phyloP scores from a whole-genome alignment of 2,329 filamentous ascomycete species.

The Scolecobasidium constrictum region DNA sequence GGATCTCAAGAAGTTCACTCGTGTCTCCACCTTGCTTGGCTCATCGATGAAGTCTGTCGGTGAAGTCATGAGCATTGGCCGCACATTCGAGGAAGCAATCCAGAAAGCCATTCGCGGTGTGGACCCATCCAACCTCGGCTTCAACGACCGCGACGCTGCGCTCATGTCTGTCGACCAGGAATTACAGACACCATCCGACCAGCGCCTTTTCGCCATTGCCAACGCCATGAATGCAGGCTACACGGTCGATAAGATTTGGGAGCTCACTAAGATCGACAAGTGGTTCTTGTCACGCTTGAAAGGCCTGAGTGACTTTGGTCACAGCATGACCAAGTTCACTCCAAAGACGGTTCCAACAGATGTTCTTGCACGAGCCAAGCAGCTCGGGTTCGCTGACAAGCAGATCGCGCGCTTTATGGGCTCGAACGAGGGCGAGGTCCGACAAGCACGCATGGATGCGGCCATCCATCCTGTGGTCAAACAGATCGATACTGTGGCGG shows the following conservation, averaged over 20 bases:
- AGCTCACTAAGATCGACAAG: constrained; percentile 96
- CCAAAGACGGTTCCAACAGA: constrained; percentile 54
- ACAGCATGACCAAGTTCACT: constrained; percentile 59
- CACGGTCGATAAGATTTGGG: constrained; percentile 93
- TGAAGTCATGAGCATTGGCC: constrained; percentile 96
- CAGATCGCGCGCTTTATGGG: constrained; percentile 91
- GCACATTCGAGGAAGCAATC: constrained; percentile 95
- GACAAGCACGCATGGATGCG: constrained; percentile 71
- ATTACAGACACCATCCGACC: constrained; percentile 92
- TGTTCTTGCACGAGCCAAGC: constrained; percentile 74
- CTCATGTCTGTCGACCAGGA: constrained; percentile 95
- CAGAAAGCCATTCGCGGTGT: constrained; percentile 96
- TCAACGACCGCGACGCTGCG: constrained; percentile 72
- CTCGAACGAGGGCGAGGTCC: constrained; percentile 85
- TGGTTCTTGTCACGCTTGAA: constrained; percentile 95
- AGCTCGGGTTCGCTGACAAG: constrained; percentile 86
- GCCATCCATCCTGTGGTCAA: constrained; percentile 86
- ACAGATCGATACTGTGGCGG: constrained; percentile 97
- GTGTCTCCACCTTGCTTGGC: constrained; percentile 88
- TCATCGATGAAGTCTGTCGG: constrained; percentile 99
- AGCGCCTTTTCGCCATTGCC: constrained; percentile 92
- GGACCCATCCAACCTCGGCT: constrained; percentile 90
- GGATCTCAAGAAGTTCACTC: constrained; percentile 98
- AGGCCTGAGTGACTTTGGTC: constrained; percentile 80
- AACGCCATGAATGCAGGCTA: constrained; percentile 96